phyloP scores from a whole-genome alignment of 2,329 filamentous ascomycete species.

The Pseudophaeomoniella oleicola region DNA sequence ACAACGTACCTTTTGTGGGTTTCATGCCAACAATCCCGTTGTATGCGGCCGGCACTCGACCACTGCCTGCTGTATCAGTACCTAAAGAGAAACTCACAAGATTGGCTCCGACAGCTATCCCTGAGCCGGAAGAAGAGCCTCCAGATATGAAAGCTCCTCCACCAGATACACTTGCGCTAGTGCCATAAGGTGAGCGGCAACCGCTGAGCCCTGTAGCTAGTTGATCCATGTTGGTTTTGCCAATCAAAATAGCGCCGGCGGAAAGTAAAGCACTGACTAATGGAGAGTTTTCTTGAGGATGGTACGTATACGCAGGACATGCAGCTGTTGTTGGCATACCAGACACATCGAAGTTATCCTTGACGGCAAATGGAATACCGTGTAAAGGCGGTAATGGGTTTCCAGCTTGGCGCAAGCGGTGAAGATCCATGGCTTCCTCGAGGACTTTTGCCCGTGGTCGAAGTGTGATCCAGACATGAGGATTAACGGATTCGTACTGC shows the following conservation, averaged over 20 bases:
- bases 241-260: conserved; percentile 40
- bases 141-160: conserved; percentile 35
- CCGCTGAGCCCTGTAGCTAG: conserved; percentile 47
- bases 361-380: conserved; percentile 34
- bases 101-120: conserved; percentile 37
- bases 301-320: conserved; percentile 32
- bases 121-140: conserved; percentile 42
- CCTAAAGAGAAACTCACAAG: conserved; percentile 39
- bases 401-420: conserved; percentile 22
- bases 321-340: conserved; percentile 32
- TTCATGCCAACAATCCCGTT: conserved; percentile 15
- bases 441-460: conserved; percentile 24
- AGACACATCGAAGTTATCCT: conserved; percentile 33
- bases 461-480: conserved; percentile 37
- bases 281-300: conserved; percentile 29
- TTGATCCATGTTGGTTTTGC: conserved; percentile 47
- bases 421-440: conserved; percentile 25
- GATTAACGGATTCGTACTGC: conserved; percentile 30
- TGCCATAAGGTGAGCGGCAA: conserved; percentile 43
- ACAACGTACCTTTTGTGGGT: conserved; percentile 13
- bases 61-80: conserved; percentile 15
- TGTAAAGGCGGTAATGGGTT: conserved; percentile 32
- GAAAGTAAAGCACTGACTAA: conserved; percentile 33
- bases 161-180: conserved; percentile 37
- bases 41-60: conserved; percentile 14